A percentile compares a stretch with the other conserved stretches of the same genome.
Evolutionary conservation across 495 filamentous ascomycete species (phyloP).

Genomic region (Daldinia decipiens): DNA sequence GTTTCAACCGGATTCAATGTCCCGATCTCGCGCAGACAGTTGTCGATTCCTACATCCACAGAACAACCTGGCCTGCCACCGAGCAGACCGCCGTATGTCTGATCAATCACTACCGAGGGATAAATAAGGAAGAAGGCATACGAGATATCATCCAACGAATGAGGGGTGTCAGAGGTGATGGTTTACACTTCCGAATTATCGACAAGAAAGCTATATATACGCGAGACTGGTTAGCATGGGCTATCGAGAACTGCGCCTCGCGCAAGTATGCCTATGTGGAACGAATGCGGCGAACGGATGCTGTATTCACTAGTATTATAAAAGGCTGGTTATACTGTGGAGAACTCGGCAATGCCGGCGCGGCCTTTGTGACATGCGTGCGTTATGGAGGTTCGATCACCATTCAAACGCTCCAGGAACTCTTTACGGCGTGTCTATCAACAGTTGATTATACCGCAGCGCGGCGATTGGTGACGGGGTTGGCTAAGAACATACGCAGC

Average conservation of each 20-base stretch:
- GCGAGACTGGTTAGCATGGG: conserved; percentile 33
- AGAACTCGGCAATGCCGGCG: conserved; percentile 48
- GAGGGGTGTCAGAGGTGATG: conserved; percentile 43
- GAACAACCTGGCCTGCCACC: conserved; percentile 62
- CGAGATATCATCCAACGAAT: conserved; percentile 53
- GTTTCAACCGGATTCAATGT: conserved; percentile 63
- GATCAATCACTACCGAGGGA: conserved; percentile 64
- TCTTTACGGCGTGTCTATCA: conserved; percentile 48
- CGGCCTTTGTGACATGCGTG: conserved; percentile 49
- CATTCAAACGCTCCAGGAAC: conserved; percentile 44
- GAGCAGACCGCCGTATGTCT: conserved; percentile 62
- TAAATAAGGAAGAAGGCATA: conserved; percentile 53
- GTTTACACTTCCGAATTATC: conserved; percentile 35
- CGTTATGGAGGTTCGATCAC: conserved; percentile 41
- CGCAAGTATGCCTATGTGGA: conserved; percentile 43
- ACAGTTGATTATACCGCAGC: conserved; percentile 43
- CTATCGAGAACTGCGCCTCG: conserved; percentile 29
- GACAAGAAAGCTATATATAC: conserved; percentile 17
- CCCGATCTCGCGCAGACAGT: conserved; percentile 63
- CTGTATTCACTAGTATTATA: conserved; percentile 51
- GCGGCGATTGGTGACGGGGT: conserved; percentile 44
- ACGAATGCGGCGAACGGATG: conserved; percentile 39
- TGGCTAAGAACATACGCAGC: conserved; percentile 40
- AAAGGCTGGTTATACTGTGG: conserved; percentile 53
- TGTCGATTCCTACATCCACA: conserved; percentile 61